These are phyloP conservation scores for Kwoniella mangroviensis DNA, from an alignment of 768 basidiomycete species.

Conservation along the genomic window DNA sequence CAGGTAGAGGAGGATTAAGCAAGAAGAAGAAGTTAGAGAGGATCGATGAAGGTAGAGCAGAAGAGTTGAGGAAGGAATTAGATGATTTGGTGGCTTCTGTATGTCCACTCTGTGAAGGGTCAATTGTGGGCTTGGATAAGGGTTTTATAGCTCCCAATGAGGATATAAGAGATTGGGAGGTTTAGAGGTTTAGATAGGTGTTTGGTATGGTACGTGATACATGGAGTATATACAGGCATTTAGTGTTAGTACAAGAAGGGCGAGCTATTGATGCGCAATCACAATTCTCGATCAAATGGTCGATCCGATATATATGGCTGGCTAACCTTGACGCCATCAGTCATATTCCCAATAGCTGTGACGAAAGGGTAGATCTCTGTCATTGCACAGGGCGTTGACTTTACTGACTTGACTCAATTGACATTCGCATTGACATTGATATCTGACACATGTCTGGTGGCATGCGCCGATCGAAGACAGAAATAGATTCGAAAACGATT, in stretches of 20 bases:
- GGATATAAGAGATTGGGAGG: slow-evolving; percentile 64
- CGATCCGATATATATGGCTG: neutral
- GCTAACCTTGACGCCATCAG: neutral
- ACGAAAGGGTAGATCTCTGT: neutral
- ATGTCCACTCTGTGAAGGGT: slow-evolving; percentile 87
- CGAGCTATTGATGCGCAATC: too few species aligned
- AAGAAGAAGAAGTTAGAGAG: slow-evolving; percentile 61
- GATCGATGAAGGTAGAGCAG: slow-evolving; percentile 66
- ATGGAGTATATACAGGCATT: neutral
- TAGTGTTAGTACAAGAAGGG: too few species aligned
- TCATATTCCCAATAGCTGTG: neutral
- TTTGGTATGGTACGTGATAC: neutral
- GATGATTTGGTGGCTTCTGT: slow-evolving; percentile 86
- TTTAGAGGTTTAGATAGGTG: slow-evolving; percentile 22
- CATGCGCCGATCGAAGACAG: too few species aligned
- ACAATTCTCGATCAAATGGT: too few species aligned
- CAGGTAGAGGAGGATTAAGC: slow-evolving; percentile 28
- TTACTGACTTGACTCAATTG: neutral
- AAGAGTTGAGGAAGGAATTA: slow-evolving; percentile 78
- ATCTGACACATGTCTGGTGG: too few species aligned
- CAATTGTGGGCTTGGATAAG: slow-evolving; percentile 83
- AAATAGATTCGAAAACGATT: neutral
- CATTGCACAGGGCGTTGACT: neutral
- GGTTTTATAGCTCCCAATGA: slow-evolving; percentile 76
- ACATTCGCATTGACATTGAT: too few species aligned